Conservation (phyloP, 371 early-diverging fungal species). For the Haplosporangium sp. region DNA sequence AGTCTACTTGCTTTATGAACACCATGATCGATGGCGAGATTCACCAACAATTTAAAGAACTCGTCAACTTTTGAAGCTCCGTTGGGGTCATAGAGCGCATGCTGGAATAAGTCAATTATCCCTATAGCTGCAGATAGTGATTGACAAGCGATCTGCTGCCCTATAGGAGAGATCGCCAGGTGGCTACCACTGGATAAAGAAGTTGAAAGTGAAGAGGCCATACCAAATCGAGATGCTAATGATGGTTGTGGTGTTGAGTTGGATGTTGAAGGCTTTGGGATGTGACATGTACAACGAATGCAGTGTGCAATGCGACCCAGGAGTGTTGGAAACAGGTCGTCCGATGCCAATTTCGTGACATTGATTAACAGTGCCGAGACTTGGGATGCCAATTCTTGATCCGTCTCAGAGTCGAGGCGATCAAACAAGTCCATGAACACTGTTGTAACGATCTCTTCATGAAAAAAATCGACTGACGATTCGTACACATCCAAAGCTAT, state of each 20-base stretch:
- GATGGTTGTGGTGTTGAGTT: conserved; percentile 21
- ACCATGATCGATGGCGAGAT: conserved; percentile 58
- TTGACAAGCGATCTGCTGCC: conserved; percentile 35
- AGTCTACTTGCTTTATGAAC: conserved; percentile 66
- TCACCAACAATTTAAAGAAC: conserved; percentile 63
- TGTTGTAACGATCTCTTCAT: conserved; percentile 60
- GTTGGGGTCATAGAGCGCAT: conserved; percentile 53
- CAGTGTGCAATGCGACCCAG: conserved; percentile 59
- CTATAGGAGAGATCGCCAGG: not conserved
- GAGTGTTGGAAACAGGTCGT: conserved; percentile 60
- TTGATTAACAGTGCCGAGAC: conserved; percentile 65
- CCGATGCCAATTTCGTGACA: conserved; percentile 52
- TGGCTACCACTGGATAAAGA: conserved; percentile 20
- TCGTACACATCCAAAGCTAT: conserved; percentile 68
- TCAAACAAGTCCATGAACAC: conserved; percentile 72
- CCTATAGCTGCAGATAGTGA: conserved; percentile 47
- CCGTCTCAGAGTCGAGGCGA: conserved; percentile 64
- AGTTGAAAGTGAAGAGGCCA: conserved; percentile 39
- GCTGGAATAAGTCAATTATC: conserved; percentile 54
- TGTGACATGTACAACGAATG: conserved; percentile 60
- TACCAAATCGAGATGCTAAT: conserved; percentile 40
- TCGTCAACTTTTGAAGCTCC: conserved; percentile 56
- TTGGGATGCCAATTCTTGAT: conserved; percentile 60
- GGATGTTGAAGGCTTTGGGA: conserved; percentile 27
- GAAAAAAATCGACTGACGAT: conserved; percentile 70